phyloP scores from a whole-genome alignment of 768 basidiomycete species.

The Kwoniella pini region DNA sequence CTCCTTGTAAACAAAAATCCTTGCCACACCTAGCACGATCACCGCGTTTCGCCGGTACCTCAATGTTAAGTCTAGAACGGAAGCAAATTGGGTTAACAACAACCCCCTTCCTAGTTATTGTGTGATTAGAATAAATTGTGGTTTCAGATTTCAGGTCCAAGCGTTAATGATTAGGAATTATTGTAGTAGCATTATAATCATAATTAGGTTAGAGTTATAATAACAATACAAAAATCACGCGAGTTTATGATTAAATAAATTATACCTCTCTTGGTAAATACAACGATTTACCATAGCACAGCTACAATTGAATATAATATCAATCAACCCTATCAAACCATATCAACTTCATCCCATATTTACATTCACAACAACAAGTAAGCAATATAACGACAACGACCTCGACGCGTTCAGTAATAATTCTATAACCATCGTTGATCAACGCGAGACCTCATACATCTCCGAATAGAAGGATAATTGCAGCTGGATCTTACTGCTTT shows the following conservation, averaged over 20 bases:
- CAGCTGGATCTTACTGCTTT: neutral
- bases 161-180: slow-evolving; percentile 1
- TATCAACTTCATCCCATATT: neutral
- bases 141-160: slow-evolving; percentile 7
- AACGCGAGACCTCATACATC: too few relatives aligned
- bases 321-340: neutral
- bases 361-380: neutral
- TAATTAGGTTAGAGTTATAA: neutral
- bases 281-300: too few relatives aligned
- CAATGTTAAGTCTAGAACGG: too few relatives aligned
- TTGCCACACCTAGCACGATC: too few relatives aligned
- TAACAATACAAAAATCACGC: neutral
- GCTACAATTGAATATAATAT: neutral
- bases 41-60: too few relatives aligned
- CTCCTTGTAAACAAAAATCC: too few relatives aligned
- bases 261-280: neutral
- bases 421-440: too few relatives aligned
- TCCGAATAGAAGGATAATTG: neutral
- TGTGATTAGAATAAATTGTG: neutral
- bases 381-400: neutral
- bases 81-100: too few relatives aligned
- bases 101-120: neutral
- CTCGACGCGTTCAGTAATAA: neutral
- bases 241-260: neutral
- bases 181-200: neutral